Evolutionary conservation across 169 alveolate species (phyloP), one percentile per base, ranked within the genome.

Genomic region (Cryptosporidium tyzzeri): DNA sequence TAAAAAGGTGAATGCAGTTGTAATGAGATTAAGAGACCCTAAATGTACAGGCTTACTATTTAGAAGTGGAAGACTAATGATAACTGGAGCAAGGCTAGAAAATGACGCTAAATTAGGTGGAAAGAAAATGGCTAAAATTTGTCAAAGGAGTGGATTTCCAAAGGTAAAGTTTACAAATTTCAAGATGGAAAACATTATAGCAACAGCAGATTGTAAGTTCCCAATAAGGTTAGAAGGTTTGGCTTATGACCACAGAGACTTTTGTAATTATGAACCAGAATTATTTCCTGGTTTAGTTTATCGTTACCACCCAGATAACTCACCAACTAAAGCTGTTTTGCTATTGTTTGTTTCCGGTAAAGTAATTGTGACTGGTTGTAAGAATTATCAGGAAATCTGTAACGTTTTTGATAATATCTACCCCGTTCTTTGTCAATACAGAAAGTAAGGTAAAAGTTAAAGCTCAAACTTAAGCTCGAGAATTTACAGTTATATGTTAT

Each of bases 331-430:
- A 93, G 98, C 99, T 5, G 99, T 98, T 31, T 85, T 98, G 35
- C 93, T 99, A 53, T 95, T 99, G 41, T 99, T 99, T 91, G 99
- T 97, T 35, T 96, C 99, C 45, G 99, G 99, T 61, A 99, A 98
- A 93, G 97, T 98, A 55, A 99, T 98, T 44, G 94, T 99, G 53
- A 99, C 99, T 18, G 99, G 99, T 3, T 98, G 99, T 80, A 98
- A 97, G 73, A 97, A 96, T 5, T 93, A 96, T 62, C 95, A 96
- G 48, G 98, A 97, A 71, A 95, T 98, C 6, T 91, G 95, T 71
- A 84, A 92, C 37, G 99, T 98, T 37, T 97, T 95, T 92, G 91
- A 95, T 18, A 94, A 94, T 31, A 98, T 98, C 53, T 93, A 95
- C 61, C 98, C 98, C 3, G 96, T 97, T 31, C 86, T 98, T 65